phyloP scores from a whole-genome alignment of 2,329 filamentous ascomycete species.

The Fusarium protoensiforme region DNA sequence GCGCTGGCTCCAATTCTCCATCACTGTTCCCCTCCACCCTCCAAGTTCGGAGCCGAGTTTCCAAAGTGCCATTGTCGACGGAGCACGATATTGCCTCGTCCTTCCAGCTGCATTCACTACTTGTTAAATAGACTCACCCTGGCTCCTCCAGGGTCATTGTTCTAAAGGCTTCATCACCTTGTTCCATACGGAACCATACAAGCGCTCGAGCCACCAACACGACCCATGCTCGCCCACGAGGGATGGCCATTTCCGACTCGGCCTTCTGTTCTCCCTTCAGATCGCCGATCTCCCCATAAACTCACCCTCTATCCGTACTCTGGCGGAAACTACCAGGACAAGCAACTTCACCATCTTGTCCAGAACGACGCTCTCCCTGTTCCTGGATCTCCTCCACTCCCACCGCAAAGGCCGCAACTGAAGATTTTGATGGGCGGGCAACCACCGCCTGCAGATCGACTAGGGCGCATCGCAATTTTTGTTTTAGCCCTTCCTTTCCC shows the following conservation, averaged over 20 bases:
- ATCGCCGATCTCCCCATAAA: conserved; percentile 36
- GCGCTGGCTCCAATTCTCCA: background rate
- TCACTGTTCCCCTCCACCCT: background rate
- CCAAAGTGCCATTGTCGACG: background rate
- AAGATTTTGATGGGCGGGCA: conserved; percentile 24
- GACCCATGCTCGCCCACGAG: conserved; percentile 9
- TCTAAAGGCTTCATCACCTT: conserved; percentile 4
- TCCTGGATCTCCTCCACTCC: background rate
- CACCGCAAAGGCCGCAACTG: conserved; percentile 11
- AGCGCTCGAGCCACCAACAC: conserved; percentile 30
- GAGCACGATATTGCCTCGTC: background rate
- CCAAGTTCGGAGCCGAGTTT: conserved; percentile 19
- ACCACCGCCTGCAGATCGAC: background rate
- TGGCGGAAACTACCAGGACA: conserved; percentile 18
- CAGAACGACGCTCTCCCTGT: conserved; percentile 10
- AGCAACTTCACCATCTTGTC: background rate
- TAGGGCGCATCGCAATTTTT: conserved; percentile 15
- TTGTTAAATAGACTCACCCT: background rate
- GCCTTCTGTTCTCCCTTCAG: conserved; percentile 30
- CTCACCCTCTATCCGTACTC: conserved; percentile 11
- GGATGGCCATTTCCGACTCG: conserved; percentile 10
- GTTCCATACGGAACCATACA: background rate
- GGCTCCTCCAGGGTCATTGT: background rate
- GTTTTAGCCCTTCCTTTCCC: background rate
- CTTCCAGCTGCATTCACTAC: background rate